These are phyloP conservation scores for Heterobasidion parviporum DNA, from an alignment of 1,284 basidiomycete species.

Conservation along the genomic window DNA sequence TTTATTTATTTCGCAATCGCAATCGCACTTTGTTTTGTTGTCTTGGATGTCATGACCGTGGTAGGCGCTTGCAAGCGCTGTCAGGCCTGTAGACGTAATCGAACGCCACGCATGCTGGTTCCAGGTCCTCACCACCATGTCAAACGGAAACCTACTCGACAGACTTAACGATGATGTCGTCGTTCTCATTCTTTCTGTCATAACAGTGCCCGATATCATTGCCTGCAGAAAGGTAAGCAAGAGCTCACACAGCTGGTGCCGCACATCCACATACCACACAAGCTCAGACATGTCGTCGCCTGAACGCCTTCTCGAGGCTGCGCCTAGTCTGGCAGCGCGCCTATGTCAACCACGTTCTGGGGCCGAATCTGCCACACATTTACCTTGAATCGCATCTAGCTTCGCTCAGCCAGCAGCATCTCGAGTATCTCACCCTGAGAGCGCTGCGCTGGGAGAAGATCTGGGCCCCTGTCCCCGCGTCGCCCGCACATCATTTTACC, in stretches of 20 bases:
- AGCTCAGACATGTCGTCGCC: neutral
- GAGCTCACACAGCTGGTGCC: neutral
- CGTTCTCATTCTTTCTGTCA: slow-evolving; percentile 35
- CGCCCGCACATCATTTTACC: slow-evolving; percentile 10
- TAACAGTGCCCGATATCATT: slow-evolving; percentile 40
- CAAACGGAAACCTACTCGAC: neutral
- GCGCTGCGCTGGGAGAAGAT: slow-evolving; percentile 36
- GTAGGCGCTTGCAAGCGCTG: neutral
- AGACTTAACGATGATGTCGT: slow-evolving; percentile 36
- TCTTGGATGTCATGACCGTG: neutral
- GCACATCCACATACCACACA: neutral
- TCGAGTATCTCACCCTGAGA: slow-evolving; percentile 34
- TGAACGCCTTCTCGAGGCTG: neutral
- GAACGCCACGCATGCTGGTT: neutral
- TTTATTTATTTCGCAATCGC: neutral
- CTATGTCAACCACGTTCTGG: neutral
- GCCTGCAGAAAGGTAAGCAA: slow-evolving; percentile 35
- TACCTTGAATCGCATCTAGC: slow-evolving; percentile 17
- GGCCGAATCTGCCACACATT: neutral
- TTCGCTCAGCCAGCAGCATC: slow-evolving; percentile 33
- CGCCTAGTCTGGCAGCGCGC: neutral
- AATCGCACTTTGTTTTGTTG: neutral
- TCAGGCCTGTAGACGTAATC: neutral
- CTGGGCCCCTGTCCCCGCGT: slow-evolving; percentile 30
- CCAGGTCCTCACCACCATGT: neutral